Evolutionary conservation across 140 eudicot species (phyloP).

Genomic region (Senecio squalidus): DNA sequence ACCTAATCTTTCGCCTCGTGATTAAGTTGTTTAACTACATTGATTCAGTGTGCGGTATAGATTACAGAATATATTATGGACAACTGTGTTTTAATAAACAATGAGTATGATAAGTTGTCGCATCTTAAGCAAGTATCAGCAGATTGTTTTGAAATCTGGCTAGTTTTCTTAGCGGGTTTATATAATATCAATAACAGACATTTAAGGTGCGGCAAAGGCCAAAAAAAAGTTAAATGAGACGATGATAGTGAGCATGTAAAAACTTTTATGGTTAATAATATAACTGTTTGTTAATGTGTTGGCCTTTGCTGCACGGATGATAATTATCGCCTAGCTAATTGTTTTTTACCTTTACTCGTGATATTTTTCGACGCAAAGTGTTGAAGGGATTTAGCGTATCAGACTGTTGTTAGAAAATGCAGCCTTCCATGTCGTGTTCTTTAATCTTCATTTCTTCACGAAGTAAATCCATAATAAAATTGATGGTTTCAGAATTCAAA

Average conservation of each 20-base stretch:
- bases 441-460: slow-evolving; percentile 39
- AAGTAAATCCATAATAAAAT: slow-evolving; percentile 29
- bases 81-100: background rate
- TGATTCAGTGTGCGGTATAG: slow-evolving; percentile 13
- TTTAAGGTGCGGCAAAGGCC: no score
- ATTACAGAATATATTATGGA: slow-evolving; percentile 2
- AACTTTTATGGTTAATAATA: no score
- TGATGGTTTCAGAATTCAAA: slow-evolving; percentile 20
- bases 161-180: background rate
- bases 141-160: background rate
- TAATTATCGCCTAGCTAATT: no score
- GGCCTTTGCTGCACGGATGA: no score
- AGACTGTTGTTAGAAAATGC: no score
- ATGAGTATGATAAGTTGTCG: slow-evolving; percentile 1
- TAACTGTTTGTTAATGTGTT: no score
- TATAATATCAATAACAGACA: no score
- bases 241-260: no score
- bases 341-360: no score
- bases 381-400: no score
- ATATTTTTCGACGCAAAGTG: no score
- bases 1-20: slow-evolving; percentile 20
- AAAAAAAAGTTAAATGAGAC: no score
- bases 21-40: slow-evolving; percentile 7
- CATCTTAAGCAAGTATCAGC: background rate
- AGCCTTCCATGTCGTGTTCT: background rate